These are phyloP conservation scores for Ogataea trehaloabstinens DNA, from an alignment of 805 yeast species.

Conservation along the genomic window DNA sequence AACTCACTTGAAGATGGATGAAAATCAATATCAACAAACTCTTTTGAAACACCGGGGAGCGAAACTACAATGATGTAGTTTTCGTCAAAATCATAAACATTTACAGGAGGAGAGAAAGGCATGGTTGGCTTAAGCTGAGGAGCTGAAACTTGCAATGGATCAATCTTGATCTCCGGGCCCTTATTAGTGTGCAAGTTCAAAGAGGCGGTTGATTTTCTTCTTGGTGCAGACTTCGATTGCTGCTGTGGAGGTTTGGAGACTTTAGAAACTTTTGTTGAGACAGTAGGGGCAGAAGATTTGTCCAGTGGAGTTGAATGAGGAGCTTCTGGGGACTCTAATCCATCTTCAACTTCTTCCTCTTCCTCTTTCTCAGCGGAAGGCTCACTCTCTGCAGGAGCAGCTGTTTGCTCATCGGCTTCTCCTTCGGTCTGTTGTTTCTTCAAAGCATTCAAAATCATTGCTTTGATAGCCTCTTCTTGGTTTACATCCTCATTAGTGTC, in stretches of 20 bases:
- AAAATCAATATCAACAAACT: slow-evolving; percentile 53
- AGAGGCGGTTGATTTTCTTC: slow-evolving; percentile 16
- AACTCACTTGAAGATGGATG: slow-evolving; percentile 58
- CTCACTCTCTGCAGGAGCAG: background rate
- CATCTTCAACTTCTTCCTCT: background rate
- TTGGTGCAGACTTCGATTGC: slow-evolving; percentile 6
- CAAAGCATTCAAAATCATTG: slow-evolving; percentile 2
- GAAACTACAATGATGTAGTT: slow-evolving; percentile 49
- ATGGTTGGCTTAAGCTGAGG: slow-evolving; percentile 39
- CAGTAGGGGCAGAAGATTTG: background rate
- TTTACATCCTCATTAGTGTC: slow-evolving; percentile 3
- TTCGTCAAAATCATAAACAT: slow-evolving; percentile 50
- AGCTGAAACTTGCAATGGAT: slow-evolving; percentile 44
- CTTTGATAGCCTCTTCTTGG: slow-evolving; percentile 5
- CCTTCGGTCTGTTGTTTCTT: slow-evolving; percentile 1
- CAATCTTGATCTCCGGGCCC: slow-evolving; percentile 24
- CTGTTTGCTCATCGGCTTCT: slow-evolving; percentile 1
- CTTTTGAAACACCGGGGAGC: slow-evolving; percentile 57
- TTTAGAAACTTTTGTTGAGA: background rate
- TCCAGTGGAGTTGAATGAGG: slow-evolving; percentile 7
- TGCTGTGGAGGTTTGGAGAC: background rate
- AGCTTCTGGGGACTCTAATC: background rate
- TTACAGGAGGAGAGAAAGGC: slow-evolving; percentile 59
- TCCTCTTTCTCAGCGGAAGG: slow-evolving; percentile 1
- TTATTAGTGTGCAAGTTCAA: slow-evolving; percentile 19